phyloP scores from a whole-genome alignment of 2,329 filamentous ascomycete species.

The Ophiostoma novo-ulmi region DNA sequence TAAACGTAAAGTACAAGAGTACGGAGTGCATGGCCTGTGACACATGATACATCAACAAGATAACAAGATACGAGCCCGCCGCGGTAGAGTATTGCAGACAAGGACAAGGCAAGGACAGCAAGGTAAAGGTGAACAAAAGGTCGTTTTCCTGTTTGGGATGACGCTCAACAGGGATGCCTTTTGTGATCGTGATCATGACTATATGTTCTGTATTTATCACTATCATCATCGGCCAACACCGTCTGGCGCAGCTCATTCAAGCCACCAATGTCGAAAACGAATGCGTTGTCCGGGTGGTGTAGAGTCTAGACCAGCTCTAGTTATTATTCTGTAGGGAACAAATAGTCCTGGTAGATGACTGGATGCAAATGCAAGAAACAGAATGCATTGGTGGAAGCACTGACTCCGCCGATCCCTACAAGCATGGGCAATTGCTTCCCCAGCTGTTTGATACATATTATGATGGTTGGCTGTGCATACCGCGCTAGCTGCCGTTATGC shows the following conservation, averaged over 20 bases:
- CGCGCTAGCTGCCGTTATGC: not conserved
- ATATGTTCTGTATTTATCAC: not conserved
- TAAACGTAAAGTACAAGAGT: not conserved
- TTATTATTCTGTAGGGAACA: not conserved
- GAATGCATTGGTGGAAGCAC: not conserved
- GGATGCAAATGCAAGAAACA: not conserved
- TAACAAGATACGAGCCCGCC: not conserved
- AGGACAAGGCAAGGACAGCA: not conserved
- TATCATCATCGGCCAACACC: not conserved
- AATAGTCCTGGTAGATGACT: not conserved
- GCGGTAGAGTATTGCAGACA: not conserved
- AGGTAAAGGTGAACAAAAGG: not conserved
- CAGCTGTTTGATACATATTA: not conserved
- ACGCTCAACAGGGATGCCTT: not conserved
- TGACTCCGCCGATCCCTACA: not conserved
- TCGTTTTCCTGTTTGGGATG: not conserved
- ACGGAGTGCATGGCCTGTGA: conserved; percentile 2
- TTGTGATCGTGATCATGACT: not conserved
- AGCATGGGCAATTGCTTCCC: not conserved
- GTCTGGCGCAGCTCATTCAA: not conserved
- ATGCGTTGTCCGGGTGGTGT: not conserved
- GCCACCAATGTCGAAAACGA: not conserved
- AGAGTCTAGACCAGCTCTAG: not conserved
- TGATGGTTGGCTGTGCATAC: not conserved
- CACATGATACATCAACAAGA: not conserved